Base-by-base conservation (phyloP, 345 rosid genomes). In the Citrus australasica region DNA sequence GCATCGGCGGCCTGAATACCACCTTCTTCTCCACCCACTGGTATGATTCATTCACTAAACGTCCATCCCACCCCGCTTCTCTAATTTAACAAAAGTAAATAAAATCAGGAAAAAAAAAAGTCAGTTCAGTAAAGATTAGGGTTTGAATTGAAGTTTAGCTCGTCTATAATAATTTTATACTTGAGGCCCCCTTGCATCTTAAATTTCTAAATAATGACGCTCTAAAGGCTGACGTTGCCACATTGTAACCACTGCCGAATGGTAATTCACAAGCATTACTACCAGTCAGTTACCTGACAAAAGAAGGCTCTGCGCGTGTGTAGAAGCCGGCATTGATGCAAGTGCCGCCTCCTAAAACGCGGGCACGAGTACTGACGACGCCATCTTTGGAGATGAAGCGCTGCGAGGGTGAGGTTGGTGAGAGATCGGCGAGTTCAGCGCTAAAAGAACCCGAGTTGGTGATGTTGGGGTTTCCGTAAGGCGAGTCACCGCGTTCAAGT, bases 401-500 rank as follows among this genome's bases (percentile, higher is more conserved):
- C 56, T 93, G 94, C 1, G 95, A 83, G 0, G 94, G 89, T 35
- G 97, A 91, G 33, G 71, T 21, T 1, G 85, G 88, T 1, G 92
- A 85, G 28, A 85, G 61, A 70, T 93, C 91, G 38, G 93, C 83
- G 78, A 93, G 84, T 6, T 90, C 84, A 24, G 79, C 82, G 14
- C 87, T 88, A 7, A 88, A 93, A 62, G 80, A 69, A 42, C 77
- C 61, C n/a, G 87, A 76, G 63, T 80, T 74, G 67, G 88, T 85
- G 76, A 93, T 85, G 78, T 89, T 84, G 25, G 92, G 88, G 78
- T 91, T 85, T 32, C 85, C 85, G 60, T 89, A 93, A 3, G 94
- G 97, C 24, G 92, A 82, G 60, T 89, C 92, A 30, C 97, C 97
- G 48, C 95, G 90, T 84, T 91, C 97, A 5, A 93, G 86, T 42